Conservation (phyloP, 345 rosid genomes). For the rapeseed (Brassica napus) region Da-Ae NC_063439.1:27385501-27386000, state of each 20-base stretch:
- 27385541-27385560: too few relatives aligned
- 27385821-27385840: constrained; percentile 36
- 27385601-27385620: too few relatives aligned
- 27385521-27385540: too few relatives aligned
- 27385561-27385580: too few relatives aligned
- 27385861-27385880: constrained; percentile 21
- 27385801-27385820: background rate
- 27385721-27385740: background rate
- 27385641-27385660: too few relatives aligned
- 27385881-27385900: background rate
- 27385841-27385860: background rate
- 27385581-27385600: too few relatives aligned
- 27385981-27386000: constrained; percentile 73
- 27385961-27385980: constrained; percentile 75
- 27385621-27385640: too few relatives aligned
- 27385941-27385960: background rate
- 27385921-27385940: background rate
- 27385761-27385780: background rate
- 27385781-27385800: constrained; percentile 5
- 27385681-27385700: background rate
- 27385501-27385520: too few relatives aligned
- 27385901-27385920: background rate
- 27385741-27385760: background rate
- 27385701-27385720: background rate
- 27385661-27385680: too few relatives aligned